phyloP scores from a whole-genome alignment of 495 filamentous ascomycete genomes.

The Patellaria atrata region DNA sequence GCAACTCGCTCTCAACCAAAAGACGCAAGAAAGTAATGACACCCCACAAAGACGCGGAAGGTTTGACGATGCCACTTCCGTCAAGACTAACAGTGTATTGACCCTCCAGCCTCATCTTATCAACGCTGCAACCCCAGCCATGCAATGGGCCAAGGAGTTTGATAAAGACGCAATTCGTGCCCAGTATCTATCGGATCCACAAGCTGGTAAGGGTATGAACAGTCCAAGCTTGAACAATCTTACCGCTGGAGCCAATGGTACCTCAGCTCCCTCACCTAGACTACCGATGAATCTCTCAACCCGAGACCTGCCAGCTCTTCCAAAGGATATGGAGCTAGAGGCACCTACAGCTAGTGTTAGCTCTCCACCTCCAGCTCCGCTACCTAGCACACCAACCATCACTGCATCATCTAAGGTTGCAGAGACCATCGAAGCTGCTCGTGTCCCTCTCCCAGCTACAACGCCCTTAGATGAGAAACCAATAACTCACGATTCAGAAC shows the following conservation, averaged over 20 bases:
- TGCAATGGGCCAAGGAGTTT: constrained; percentile 89
- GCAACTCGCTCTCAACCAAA: constrained; percentile 51
- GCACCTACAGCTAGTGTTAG: constrained; percentile 3
- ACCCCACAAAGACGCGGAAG: constrained; percentile 27
- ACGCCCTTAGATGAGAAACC: constrained; percentile 19
- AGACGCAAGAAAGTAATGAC: constrained; percentile 30
- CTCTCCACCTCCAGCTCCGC: constrained; percentile 10
- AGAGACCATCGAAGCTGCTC: constrained; percentile 12
- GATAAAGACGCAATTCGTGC: constrained; percentile 68
- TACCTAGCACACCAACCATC: constrained; percentile 7
- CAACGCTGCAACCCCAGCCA: constrained; percentile 76
- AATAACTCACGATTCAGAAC: constrained; percentile 6
- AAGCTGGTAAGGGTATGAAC: constrained; percentile 45
- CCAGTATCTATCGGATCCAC: constrained; percentile 60
- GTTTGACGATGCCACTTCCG: constrained; percentile 37
- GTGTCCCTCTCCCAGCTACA: constrained; percentile 7
- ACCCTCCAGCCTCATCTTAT: constrained; percentile 77
- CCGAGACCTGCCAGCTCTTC: constrained; percentile 22
- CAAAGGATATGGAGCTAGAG: constrained; percentile 5
- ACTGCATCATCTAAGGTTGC: constrained; percentile 3
- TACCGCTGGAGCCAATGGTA: constrained; percentile 13
- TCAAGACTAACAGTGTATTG: constrained; percentile 82
- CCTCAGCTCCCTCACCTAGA: constrained; percentile 2
- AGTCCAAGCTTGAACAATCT: too few species aligned
- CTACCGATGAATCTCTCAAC: constrained; percentile 11